A percentile compares a stretch with the other conserved stretches of the same genome.
These are phyloP conservation scores for Metschnikowia henanensis DNA, from an alignment of 805 yeast species.

Conservation along the genomic window DNA sequence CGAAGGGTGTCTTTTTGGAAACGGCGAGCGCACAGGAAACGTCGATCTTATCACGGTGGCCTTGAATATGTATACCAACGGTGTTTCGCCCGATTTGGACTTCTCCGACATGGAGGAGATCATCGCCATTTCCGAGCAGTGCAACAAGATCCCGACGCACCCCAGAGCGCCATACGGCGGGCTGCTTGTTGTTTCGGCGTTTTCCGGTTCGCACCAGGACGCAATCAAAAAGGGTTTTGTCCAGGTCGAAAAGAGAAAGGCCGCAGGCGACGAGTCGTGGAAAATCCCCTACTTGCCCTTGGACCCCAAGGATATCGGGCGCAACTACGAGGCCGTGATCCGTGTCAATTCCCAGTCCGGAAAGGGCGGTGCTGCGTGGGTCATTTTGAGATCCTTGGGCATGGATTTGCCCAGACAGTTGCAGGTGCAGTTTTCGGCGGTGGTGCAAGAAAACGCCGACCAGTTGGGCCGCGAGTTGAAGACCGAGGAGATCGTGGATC, in stretches of 20 bases:
- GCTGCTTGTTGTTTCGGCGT: slow-evolving; percentile 75
- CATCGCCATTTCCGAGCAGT: slow-evolving; percentile 69
- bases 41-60: slow-evolving; percentile 78
- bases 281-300: slow-evolving; percentile 74
- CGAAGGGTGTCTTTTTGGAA: slow-evolving; percentile 81
- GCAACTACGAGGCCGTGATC: slow-evolving; percentile 79
- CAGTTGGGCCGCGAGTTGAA: slow-evolving; percentile 66
- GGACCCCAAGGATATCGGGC: slow-evolving; percentile 80
- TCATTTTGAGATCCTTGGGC: slow-evolving; percentile 66
- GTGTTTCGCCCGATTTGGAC: slow-evolving; percentile 69
- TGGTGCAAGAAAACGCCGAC: slow-evolving; percentile 68
- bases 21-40: slow-evolving; percentile 85
- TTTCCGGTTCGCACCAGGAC: slow-evolving; percentile 73
- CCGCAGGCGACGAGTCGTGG: slow-evolving; percentile 51
- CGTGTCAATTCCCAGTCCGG: slow-evolving; percentile 88
- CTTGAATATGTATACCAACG: slow-evolving; percentile 75
- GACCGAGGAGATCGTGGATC: slow-evolving; percentile 58
- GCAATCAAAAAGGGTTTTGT: slow-evolving; percentile 68
- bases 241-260: slow-evolving; percentile 52
- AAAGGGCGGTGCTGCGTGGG: slow-evolving; percentile 88
- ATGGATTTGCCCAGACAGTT: slow-evolving; percentile 71
- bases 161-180: slow-evolving; percentile 84
- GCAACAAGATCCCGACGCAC: slow-evolving; percentile 74
- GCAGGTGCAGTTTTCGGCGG: slow-evolving; percentile 65
- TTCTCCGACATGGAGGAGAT: slow-evolving; percentile 66